These are phyloP conservation scores for Vaccinium darrowii DNA, from an alignment of 148 eudicot genomes.

Conservation along the genomic window DNA sequence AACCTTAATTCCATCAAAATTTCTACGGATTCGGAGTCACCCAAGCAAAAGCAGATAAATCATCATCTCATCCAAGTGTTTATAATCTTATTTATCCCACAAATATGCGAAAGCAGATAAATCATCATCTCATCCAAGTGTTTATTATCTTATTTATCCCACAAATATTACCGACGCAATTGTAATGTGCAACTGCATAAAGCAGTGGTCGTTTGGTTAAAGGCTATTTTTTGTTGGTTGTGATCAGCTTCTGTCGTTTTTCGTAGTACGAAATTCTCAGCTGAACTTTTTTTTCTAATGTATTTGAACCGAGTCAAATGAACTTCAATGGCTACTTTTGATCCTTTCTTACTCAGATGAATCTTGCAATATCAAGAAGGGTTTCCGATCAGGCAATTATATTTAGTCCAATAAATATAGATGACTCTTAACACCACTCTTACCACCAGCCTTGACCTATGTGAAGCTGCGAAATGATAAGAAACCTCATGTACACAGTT, in stretches of 20 bases:
- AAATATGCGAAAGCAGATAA: slow-evolving; percentile 8
- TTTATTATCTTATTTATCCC: background rate
- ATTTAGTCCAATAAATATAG: background rate
- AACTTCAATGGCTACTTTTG: background rate
- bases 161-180: background rate
- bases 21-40: slow-evolving; percentile 18
- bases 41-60: slow-evolving; percentile 30
- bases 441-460: background rate
- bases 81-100: background rate
- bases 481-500: background rate
- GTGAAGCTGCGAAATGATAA: background rate
- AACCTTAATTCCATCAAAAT: slow-evolving; percentile 10
- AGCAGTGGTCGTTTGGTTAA: slow-evolving; percentile 9
- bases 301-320: background rate
- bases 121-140: slow-evolving; percentile 16
- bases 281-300: background rate
- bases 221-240: background rate
- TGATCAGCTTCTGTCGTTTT: background rate
- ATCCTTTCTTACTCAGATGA: background rate
- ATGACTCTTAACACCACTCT: background rate
- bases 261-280: background rate
- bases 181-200: background rate
- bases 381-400: background rate
- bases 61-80: slow-evolving; percentile 17
- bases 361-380: background rate